Conservation (phyloP, 179 eudicot species). For the Gypsophila paniculata region DNA sequence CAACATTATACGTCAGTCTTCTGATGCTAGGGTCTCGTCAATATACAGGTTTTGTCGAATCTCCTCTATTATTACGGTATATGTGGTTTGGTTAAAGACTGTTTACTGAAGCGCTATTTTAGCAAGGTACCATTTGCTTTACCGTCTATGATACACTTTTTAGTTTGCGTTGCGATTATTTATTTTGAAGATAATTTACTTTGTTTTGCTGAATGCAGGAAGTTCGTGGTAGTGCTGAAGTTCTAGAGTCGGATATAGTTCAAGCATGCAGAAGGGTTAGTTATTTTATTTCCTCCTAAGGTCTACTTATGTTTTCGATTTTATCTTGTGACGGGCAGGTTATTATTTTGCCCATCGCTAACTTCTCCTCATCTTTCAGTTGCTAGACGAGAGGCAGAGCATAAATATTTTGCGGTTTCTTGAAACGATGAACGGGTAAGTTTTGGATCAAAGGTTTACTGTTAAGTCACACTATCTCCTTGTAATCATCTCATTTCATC, state of each 20-base stretch:
- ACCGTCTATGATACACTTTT: not conserved
- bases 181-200: conserved; percentile 5
- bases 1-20: not conserved
- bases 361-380: conserved; percentile 39
- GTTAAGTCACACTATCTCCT: not conserved
- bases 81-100: conserved; percentile 78
- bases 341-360: not conserved
- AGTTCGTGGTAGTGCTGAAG: conserved; percentile 70
- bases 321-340: not conserved
- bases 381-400: conserved; percentile 83
- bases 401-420: conserved; percentile 75
- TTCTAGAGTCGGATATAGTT: conserved; percentile 85
- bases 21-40: conserved; percentile 17
- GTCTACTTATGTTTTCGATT: not conserved
- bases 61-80: conserved; percentile 83
- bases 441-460: not conserved
- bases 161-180: not conserved
- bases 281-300: conserved; percentile 15
- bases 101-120: conserved; percentile 79
- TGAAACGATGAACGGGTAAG: conserved; percentile 81
- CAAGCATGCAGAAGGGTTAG: conserved; percentile 92
- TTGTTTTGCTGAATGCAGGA: conserved; percentile 42
- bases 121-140: conserved; percentile 61
- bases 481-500: not conserved
- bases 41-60: conserved; percentile 71